These are phyloP conservation scores for Yarrowia alimentaria DNA, from an alignment of 805 yeast species.

Conservation along the genomic window DNA sequence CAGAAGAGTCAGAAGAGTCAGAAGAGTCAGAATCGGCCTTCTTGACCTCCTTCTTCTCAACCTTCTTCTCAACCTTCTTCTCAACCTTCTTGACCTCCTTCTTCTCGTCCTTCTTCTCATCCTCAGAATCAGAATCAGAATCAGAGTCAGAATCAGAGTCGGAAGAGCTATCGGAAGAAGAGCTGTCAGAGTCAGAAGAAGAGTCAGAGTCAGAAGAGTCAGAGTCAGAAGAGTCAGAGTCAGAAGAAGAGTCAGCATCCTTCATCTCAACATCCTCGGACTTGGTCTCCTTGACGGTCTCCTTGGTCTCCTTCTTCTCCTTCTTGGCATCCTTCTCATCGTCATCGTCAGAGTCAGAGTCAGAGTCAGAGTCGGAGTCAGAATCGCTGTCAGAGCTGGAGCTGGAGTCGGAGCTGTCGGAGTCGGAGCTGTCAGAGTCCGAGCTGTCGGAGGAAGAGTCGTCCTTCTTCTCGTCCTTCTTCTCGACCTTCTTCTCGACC, in stretches of 20 bases:
- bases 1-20: constrained; percentile 31
- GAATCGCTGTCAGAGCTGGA: too few species aligned
- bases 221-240: constrained; percentile 30
- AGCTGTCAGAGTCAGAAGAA: constrained; percentile 34
- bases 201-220: constrained; percentile 32
- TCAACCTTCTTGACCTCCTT: too few species aligned
- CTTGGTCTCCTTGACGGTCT: constrained; percentile 1
- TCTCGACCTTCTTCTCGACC: not conserved
- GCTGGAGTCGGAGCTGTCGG: constrained; percentile 12
- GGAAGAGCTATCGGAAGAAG: too few species aligned
- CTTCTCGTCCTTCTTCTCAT: too few species aligned
- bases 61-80: too few species aligned
- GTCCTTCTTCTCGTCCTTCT: not conserved
- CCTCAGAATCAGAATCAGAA: not conserved
- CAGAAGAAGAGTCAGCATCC: constrained; percentile 34
- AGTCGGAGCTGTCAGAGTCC: not conserved
- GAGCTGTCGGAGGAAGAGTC: not conserved
- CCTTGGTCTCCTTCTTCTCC: not conserved
- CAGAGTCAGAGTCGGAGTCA: constrained; percentile 10
- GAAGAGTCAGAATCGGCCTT: constrained; percentile 1
- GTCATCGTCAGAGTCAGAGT: constrained; percentile 15
- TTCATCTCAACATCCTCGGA: constrained; percentile 29
- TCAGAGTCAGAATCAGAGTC: constrained; percentile 31
- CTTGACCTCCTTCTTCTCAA: too few species aligned
- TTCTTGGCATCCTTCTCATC: constrained; percentile 5